Evolutionary conservation across 345 rosid genomes (phyloP).

Genomic region (Durio zibethinus): DNA sequence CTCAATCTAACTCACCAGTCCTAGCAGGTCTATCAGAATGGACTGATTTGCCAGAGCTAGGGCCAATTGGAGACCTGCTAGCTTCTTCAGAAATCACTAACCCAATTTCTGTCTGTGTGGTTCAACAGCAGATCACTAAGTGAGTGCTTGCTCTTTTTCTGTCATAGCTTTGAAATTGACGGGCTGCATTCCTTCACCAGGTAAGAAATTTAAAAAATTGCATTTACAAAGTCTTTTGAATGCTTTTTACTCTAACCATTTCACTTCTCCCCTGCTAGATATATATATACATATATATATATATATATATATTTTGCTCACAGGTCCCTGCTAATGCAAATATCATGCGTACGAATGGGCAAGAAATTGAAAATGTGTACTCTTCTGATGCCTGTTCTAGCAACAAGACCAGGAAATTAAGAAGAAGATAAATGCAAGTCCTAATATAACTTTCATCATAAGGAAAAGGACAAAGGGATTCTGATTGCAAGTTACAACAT

Average conservation of each 20-base stretch:
- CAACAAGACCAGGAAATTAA: background rate
- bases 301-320: background rate
- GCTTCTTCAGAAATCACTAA: conserved; percentile 1
- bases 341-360: background rate
- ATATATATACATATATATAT: too few relatives aligned
- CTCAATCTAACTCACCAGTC: background rate
- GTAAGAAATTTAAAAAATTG: background rate
- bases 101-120: conserved; percentile 1
- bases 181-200: background rate
- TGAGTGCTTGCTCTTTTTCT: background rate
- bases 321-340: background rate
- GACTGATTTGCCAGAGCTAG: conserved; percentile 12
- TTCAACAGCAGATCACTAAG: conserved; percentile 11
- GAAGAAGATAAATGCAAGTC: background rate
- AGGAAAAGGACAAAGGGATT: background rate
- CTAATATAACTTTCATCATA: background rate
- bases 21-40: conserved; percentile 4
- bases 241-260: too few relatives aligned
- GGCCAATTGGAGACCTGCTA: conserved; percentile 9
- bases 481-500: too few relatives aligned
- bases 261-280: background rate
- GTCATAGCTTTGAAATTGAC: background rate
- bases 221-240: background rate
- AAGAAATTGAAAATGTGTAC: background rate
- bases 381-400: background rate